phyloP scores from a whole-genome alignment of 192 early-diverging fungal species.

The Ambispora gerdemannii region DNA sequence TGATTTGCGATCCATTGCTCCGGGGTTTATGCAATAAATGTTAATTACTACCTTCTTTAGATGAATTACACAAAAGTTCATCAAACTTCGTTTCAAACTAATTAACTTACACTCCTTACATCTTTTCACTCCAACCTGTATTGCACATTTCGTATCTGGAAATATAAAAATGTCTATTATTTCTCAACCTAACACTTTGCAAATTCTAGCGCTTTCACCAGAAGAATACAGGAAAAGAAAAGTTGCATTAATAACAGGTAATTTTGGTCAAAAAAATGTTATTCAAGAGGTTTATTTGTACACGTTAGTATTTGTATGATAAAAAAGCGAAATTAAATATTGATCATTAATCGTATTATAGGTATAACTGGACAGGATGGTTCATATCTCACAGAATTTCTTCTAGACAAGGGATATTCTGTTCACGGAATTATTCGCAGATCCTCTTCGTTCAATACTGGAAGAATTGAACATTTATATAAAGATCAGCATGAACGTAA shows the following conservation, averaged over 20 bases:
- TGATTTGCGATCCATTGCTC: neutral
- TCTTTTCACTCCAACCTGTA: too few relatives aligned
- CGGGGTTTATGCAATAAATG: neutral
- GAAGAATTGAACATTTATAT: constrained; percentile 76
- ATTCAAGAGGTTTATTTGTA: neutral
- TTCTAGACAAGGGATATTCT: constrained; percentile 70
- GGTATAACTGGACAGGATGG: constrained; percentile 84
- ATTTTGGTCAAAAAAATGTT: constrained; percentile 4
- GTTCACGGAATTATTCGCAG: constrained; percentile 80
- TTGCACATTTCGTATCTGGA: constrained; percentile 35
- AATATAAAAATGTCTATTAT: constrained; percentile 26
- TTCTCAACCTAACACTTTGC: constrained; percentile 25
- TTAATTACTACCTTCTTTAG: neutral
- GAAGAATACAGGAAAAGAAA: constrained; percentile 59
- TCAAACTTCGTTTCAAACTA: neutral
- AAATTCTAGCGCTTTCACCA: constrained; percentile 44
- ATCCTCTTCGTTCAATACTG: constrained; percentile 84
- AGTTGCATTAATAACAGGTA: constrained; percentile 63
- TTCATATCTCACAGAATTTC: constrained; percentile 71
- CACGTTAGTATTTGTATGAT: neutral
- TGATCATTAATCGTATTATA: constrained; percentile 10
- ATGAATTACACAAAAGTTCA: neutral
- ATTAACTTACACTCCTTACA: too few relatives aligned
- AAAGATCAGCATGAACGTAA: constrained; percentile 67
- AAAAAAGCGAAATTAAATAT: neutral